Evolutionary conservation across 495 filamentous ascomycete species (phyloP), one percentile per base, ranked within the genome.

Genomic region (Penicillium fimorum): DNA sequence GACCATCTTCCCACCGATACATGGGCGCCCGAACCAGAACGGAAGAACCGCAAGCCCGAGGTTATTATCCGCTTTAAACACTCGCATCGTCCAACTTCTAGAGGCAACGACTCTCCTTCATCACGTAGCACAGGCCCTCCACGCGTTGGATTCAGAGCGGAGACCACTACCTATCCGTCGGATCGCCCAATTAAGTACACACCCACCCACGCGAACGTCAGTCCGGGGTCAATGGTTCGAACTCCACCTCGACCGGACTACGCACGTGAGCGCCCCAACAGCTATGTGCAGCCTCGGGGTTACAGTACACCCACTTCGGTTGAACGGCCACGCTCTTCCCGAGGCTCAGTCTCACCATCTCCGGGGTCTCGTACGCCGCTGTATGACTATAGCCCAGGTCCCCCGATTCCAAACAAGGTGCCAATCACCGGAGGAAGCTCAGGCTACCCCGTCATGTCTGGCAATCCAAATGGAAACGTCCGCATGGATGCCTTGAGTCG

Each of bases 21-120:
- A 4, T 97, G 92, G 89, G 94, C 94, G 0, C 94, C 94, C 1
- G 92, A 97, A 67, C 93, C 93, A 1, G 93, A 97, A 62, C 78
- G 79, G 24, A 94, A 91, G 70, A 81, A 78, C 37, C 79, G 83
- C 47, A 82, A 82, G 25, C 75, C 83, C 8, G 79, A 82, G 41
- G 75, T 82, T 2, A 76, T 80, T 15, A 71, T 82, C 37, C 76
- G 79, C 9, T 82, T 82, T 65, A 75, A 76, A 47, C 70, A 76
- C 45, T 61, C 68, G 1, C 79, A 81, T 12, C 53, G 65, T 10
- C 65, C 58, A 41, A 71, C 64, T 8, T 70, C 67, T 18, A 50
- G 64, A 32, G 64, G 62, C 6, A 63, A 66, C 29, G 64, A 67
- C 4, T 10, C 52, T 8, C 51, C 64, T 6, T 12, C 62, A 10